A percentile compares a stretch with the other conserved stretches of the same genome.
Conservation (phyloP, 1,139 yeast genomes). For the Scheffersomyces illinoinensis region DNA sequence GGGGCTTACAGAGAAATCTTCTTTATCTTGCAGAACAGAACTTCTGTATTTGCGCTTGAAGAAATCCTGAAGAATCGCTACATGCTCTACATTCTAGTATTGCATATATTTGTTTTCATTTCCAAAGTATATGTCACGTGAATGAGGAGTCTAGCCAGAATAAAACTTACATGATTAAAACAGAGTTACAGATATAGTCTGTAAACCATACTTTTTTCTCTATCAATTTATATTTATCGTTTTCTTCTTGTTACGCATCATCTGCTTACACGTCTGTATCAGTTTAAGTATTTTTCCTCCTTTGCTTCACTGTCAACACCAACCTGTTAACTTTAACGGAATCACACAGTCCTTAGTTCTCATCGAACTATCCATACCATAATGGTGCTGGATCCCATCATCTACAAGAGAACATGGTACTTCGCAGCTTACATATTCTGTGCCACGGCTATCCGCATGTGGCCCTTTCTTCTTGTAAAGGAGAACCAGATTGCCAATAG, state of each 20-base stretch:
- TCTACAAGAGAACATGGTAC: background rate
- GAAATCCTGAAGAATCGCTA: too few species aligned
- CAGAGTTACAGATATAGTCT: background rate
- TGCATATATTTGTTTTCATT: background rate
- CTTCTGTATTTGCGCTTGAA: too few species aligned
- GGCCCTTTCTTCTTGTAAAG: background rate
- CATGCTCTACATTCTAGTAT: too few species aligned
- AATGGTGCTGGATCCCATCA: background rate
- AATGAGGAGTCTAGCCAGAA: background rate
- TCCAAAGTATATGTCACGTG: background rate
- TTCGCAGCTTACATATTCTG: background rate
- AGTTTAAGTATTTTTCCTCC: background rate
- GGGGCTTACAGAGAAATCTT: too few species aligned
- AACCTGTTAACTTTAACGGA: background rate
- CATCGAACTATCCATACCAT: background rate
- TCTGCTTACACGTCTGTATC: background rate
- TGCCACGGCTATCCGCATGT: background rate
- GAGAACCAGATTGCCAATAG: background rate
- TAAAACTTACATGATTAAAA: background rate
- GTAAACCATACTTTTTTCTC: too few species aligned
- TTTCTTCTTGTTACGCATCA: background rate
- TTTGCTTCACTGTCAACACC: background rate
- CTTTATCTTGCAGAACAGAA: too few species aligned
- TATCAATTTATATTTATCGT: background rate
- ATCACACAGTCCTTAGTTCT: background rate